These are phyloP conservation scores for Eimeria praecox DNA, from an alignment of 169 alveolate genomes.

Conservation along the genomic window DNA sequence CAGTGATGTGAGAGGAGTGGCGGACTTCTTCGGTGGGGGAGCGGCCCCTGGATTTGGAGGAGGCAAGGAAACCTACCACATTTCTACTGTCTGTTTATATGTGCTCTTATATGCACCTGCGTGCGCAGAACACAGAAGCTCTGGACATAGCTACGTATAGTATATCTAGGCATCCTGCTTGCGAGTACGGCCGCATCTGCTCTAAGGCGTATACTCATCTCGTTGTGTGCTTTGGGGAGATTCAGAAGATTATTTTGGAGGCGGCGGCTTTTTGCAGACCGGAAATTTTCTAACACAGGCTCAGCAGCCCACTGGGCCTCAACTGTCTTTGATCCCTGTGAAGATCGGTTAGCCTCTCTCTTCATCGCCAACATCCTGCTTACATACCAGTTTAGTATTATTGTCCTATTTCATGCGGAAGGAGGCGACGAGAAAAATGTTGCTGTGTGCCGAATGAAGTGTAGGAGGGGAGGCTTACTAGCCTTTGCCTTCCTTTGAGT, in stretches of 20 bases:
- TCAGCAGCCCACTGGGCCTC: constrained; percentile 56
- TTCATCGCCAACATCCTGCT: background rate
- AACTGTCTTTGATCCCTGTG: constrained; percentile 33
- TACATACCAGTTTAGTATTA: background rate
- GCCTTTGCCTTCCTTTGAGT: no score
- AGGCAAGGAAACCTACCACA: constrained; percentile 11
- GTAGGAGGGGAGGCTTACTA: background rate
- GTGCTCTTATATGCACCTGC: background rate
- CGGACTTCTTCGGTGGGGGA: constrained; percentile 62
- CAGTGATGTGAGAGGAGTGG: constrained; percentile 48
- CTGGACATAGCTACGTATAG: background rate
- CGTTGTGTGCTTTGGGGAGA: background rate
- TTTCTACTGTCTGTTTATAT: background rate
- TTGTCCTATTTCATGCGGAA: no score
- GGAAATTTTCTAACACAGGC: constrained; percentile 57
- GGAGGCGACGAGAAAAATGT: background rate
- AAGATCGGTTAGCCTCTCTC: constrained; percentile 16
- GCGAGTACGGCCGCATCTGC: background rate
- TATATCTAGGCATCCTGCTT: background rate
- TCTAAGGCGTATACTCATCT: background rate
- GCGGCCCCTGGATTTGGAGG: constrained; percentile 70
- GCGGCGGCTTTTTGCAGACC: constrained; percentile 37
- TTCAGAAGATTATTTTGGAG: constrained; percentile 58
- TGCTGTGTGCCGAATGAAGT: background rate
- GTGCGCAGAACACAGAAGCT: background rate